phyloP scores from a whole-genome alignment of 768 basidiomycete species.

The Lentinula guzmanii region DNA sequence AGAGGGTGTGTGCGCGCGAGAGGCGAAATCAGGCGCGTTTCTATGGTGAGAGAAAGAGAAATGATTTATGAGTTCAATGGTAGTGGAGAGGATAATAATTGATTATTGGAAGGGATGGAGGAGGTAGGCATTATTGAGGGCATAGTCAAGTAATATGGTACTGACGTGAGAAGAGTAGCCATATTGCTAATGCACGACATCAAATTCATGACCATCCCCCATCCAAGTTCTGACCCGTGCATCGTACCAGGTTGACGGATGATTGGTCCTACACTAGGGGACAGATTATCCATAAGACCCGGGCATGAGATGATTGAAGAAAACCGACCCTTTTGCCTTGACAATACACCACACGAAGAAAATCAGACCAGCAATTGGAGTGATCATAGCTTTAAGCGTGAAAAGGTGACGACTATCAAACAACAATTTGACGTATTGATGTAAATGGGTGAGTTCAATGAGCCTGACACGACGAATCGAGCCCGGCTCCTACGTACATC shows the following conservation, averaged over 20 bases:
- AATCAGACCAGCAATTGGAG: conserved; percentile 60
- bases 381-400: conserved; percentile 69
- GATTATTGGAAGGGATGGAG: no score
- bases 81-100: no score
- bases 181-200: conserved; percentile 81
- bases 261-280: conserved; percentile 54
- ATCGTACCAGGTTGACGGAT: conserved; percentile 57
- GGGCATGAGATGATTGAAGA: neutral
- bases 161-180: conserved; percentile 63
- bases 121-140: no score
- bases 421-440: conserved; percentile 7
- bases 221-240: conserved; percentile 63
- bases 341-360: conserved; percentile 79
- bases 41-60: conserved; percentile 19
- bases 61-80: no score
- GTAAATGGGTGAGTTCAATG: conserved; percentile 6
- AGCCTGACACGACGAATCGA: neutral
- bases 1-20: conserved; percentile 46
- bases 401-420: conserved; percentile 63
- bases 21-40: conserved; percentile 76
- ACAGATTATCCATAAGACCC: neutral
- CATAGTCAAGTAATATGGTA: neutral
- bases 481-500: conserved; percentile 39
- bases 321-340: conserved; percentile 52
- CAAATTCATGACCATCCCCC: conserved; percentile 68